phyloP scores from a whole-genome alignment of 2,329 filamentous ascomycete species.

The Metarhizium robertsii region DNA sequence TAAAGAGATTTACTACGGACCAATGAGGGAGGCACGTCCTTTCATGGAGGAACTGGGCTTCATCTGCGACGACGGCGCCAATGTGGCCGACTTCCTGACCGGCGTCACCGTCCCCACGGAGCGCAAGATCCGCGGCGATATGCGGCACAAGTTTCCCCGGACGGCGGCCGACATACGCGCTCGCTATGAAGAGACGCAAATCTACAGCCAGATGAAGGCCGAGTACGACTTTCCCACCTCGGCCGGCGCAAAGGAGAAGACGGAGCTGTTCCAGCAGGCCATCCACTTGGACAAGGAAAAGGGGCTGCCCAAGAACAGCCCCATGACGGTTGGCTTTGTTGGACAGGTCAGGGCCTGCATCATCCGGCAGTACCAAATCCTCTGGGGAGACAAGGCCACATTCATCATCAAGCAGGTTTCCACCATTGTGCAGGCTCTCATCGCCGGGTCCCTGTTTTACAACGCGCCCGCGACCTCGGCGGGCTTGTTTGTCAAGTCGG shows the following conservation, averaged over 20 bases:
- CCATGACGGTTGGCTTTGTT: conserved; percentile 44
- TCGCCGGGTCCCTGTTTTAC: conserved; percentile 60
- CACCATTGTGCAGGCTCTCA: conserved; percentile 49
- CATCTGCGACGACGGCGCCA: conserved; percentile 50
- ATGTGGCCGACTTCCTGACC: conserved; percentile 57
- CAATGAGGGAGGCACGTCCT: conserved; percentile 44
- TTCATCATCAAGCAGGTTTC: conserved; percentile 53
- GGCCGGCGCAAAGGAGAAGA: conserved; percentile 36
- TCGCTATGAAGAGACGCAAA: conserved; percentile 41
- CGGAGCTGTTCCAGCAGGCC: conserved; percentile 42
- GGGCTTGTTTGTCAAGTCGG: conserved; percentile 55
- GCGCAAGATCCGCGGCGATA: too few species aligned
- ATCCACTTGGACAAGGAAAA: conserved; percentile 46
- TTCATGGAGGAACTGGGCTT: conserved; percentile 61
- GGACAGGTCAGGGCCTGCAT: conserved; percentile 48
- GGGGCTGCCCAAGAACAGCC: conserved; percentile 40
- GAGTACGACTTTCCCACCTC: conserved; percentile 50
- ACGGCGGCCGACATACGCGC: conserved; percentile 30
- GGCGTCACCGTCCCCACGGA: too few species aligned
- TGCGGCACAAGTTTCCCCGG: too few species aligned
- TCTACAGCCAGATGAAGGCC: conserved; percentile 38
- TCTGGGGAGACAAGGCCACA: conserved; percentile 55
- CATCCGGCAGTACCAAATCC: conserved; percentile 53
- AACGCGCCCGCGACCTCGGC: conserved; percentile 45
- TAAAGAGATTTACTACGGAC: conserved; percentile 56